A percentile compares a stretch with the other conserved stretches of the same genome.
These are phyloP conservation scores for Suaeda aralocaspica DNA, from an alignment of 148 eudicot species.

Conservation along the genomic window DNA sequence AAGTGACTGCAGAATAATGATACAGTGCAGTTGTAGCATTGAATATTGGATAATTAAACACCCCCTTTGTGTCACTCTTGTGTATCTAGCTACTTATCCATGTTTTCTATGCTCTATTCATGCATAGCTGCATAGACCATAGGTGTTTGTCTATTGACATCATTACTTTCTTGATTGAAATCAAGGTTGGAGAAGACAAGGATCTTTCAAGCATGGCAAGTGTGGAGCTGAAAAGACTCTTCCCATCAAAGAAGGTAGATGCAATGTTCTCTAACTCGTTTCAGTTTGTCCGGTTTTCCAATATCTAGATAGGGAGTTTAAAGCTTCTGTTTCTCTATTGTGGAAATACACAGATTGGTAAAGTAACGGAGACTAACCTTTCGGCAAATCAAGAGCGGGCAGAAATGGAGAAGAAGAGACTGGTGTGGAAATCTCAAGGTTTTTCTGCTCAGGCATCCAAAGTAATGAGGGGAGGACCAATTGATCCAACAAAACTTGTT, in stretches of 20 bases:
- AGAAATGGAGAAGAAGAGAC: slow-evolving; percentile 74
- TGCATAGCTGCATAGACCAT: neutral
- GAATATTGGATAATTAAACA: no score
- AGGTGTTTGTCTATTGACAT: neutral
- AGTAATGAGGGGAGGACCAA: slow-evolving; percentile 54
- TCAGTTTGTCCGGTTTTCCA: neutral
- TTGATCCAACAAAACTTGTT: slow-evolving; percentile 58
- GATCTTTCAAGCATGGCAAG: slow-evolving; percentile 67
- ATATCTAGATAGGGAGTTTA: neutral
- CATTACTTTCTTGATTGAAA: neutral
- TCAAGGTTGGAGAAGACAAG: slow-evolving; percentile 86
- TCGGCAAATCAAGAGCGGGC: slow-evolving; percentile 86
- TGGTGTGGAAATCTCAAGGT: slow-evolving; percentile 70
- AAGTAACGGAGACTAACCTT: slow-evolving; percentile 40
- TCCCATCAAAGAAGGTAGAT: slow-evolving; percentile 61
- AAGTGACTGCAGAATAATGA: neutral
- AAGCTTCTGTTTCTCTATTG: neutral
- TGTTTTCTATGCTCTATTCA: neutral
- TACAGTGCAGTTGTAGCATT: no score
- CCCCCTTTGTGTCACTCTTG: no score
- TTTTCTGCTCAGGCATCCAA: slow-evolving; percentile 29
- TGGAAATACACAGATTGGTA: slow-evolving; percentile 27
- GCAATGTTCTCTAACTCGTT: neutral
- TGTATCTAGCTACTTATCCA: no score
- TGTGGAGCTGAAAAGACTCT: slow-evolving; percentile 68